phyloP scores from a whole-genome alignment of 768 basidiomycete genomes.

The Multifurca ochricompacta region DNA sequence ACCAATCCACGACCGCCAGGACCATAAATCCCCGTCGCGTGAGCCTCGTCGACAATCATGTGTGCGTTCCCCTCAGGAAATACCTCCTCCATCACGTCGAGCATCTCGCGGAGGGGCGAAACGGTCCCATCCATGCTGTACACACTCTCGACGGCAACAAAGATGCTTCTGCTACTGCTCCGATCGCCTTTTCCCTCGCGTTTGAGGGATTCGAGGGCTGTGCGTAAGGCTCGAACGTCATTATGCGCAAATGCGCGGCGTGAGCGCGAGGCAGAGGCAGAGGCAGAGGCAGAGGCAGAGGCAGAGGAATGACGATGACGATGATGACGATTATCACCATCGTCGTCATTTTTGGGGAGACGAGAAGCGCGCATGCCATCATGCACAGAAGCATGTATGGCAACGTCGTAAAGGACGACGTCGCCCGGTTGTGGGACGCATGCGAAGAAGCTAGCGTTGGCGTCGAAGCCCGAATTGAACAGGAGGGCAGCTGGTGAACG shows the following conservation, averaged over 20 bases:
- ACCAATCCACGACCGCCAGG: constrained; percentile 69
- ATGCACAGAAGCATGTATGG: constrained; percentile 87
- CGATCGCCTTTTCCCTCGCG: constrained; percentile 31
- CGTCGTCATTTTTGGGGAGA: no score
- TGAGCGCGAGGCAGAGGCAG: constrained; percentile 26
- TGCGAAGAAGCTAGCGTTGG: constrained; percentile 82
- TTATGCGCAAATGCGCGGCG: constrained; percentile 66
- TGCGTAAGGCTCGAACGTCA: constrained; percentile 42
- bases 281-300: no score
- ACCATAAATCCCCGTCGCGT: constrained; percentile 88
- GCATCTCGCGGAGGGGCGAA: constrained; percentile 62
- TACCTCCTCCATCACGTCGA: constrained; percentile 49
- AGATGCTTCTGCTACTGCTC: constrained; percentile 46
- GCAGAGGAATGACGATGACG: no score
- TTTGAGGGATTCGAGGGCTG: constrained; percentile 36
- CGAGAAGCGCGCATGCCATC: constrained; percentile 73
- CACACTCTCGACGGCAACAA: constrained; percentile 80
- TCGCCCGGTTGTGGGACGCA: constrained; percentile 73
- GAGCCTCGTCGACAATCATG: constrained; percentile 87
- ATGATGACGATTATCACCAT: no score
- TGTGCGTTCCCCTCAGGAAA: constrained; percentile 60
- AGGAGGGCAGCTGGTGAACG: constrained; percentile 57
- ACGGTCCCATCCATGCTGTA: constrained; percentile 98
- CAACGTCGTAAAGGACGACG: constrained; percentile 72
- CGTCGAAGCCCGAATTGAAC: constrained; percentile 92